Evolutionary conservation across 192 early-diverging fungal genomes (phyloP), one percentile per base, ranked within the genome.

Genomic region (Geranomyces michiganensis): DNA sequence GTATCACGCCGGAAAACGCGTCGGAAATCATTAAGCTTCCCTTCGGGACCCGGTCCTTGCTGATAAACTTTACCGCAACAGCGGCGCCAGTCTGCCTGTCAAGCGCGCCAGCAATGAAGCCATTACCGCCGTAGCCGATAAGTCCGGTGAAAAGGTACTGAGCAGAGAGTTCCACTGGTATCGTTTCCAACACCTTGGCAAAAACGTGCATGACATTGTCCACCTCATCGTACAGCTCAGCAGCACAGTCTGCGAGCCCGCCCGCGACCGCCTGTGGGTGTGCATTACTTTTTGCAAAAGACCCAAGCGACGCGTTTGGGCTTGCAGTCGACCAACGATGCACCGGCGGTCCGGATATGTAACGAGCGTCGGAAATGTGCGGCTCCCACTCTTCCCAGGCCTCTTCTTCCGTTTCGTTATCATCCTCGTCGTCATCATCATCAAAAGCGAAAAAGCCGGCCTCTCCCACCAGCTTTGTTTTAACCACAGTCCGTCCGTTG

Each of bases 101-200:
- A 14, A 76, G 17, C 3, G 72, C 76, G 7, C 41, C 76, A 2
- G 72, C 76, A 4, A 78, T 61, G 48, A 70, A 78, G 19, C 76
- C 76, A 33, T 78, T 78, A 4, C 76, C 76, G 9, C 76, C 76
- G 56, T 75, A 78, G 29, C 76, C 76, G 19, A 78, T 21, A 1
- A 78, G 49, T 0, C 73, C 76, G 12, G 44, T 62, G 55, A 78
- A 78, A 1, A 73, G 67, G 55, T 74, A 78, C 22, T 55, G 59
- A 1, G 47, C 29, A 6, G 53, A 60, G 12, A 78, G 56, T 21
- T 73, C 72, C 44, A 19, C 15, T 21, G 76, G 76, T 19, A 78
- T 24, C 8, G 21, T 67, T 45, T 60, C 27, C 21, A 78, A 15
- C 21, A 59, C 58, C 44, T 75, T 46, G 17, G 49, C 68, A 45